Conservation (phyloP, 129 eudicot species). For the Helianthus annuus region DNA sequence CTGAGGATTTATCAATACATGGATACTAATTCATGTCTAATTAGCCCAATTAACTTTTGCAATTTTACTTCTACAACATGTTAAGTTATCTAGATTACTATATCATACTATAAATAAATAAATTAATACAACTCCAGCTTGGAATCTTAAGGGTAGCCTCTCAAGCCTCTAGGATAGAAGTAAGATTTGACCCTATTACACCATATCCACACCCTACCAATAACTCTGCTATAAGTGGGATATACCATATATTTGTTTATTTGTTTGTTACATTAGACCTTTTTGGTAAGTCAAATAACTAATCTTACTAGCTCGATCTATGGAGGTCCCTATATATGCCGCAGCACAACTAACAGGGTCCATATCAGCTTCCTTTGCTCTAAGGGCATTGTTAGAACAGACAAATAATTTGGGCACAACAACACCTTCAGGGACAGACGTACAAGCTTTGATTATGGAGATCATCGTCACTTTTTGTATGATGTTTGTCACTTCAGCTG, state of each 20-base stretch:
- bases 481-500: constrained; percentile 90
- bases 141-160: too few species aligned
- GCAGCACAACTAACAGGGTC: constrained; percentile 77
- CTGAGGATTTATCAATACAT: neutral
- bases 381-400: constrained; percentile 54
- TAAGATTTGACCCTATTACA: too few species aligned
- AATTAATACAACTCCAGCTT: too few species aligned
- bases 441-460: constrained; percentile 80
- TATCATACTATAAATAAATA: too few species aligned
- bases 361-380: constrained; percentile 58
- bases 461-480: constrained; percentile 73
- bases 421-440: constrained; percentile 66
- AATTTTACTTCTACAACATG: too few species aligned
- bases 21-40: too few species aligned
- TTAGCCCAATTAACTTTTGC: too few species aligned
- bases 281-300: neutral
- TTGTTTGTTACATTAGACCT: neutral
- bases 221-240: too few species aligned
- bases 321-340: constrained; percentile 69
- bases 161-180: too few species aligned
- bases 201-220: too few species aligned
- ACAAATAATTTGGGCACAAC: constrained; percentile 67
- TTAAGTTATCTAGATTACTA: too few species aligned
- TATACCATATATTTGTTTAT: too few species aligned
- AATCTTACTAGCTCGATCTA: neutral